Conservation (phyloP, 805 yeast species). For the Cyberlindnera maclurae region DNA sequence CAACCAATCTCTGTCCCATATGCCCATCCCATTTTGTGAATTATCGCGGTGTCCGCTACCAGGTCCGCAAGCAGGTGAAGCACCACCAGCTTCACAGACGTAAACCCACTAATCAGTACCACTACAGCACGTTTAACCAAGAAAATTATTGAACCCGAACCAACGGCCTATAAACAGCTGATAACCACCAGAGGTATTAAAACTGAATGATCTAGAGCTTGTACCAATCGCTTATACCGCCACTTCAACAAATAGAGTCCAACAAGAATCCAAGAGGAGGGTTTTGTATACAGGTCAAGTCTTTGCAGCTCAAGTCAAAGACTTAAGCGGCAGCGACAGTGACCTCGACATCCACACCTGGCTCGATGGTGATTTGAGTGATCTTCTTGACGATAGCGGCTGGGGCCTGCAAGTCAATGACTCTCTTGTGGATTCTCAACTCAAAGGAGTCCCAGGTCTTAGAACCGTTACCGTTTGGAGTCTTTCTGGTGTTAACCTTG, state of each 20-base stretch:
- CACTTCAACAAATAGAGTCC: slow-evolving; percentile 12
- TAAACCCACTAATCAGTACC: neutral
- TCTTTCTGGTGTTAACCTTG: slow-evolving; percentile 98
- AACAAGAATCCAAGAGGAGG: neutral
- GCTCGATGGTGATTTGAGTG: slow-evolving; percentile 96
- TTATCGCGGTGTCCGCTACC: too few relatives aligned
- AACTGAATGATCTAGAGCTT: slow-evolving; percentile 26
- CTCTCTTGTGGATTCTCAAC: slow-evolving; percentile 99
- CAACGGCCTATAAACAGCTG: slow-evolving; percentile 23
- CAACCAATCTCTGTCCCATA: too few relatives aligned
- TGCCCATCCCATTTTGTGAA: too few relatives aligned
- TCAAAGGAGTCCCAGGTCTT: slow-evolving; percentile 99
- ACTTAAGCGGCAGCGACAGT: slow-evolving; percentile 70
- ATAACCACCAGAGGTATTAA: slow-evolving; percentile 27
- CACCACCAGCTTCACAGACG: too few relatives aligned
- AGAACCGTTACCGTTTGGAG: slow-evolving; percentile 99
- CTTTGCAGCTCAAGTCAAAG: neutral
- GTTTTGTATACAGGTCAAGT: neutral
- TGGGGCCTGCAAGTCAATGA: slow-evolving; percentile 97
- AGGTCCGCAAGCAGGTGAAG: too few relatives aligned
- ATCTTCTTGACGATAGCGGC: slow-evolving; percentile 88
- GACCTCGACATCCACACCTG: slow-evolving; percentile 98
- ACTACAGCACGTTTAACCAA: slow-evolving; percentile 1
- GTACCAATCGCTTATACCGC: slow-evolving; percentile 9
- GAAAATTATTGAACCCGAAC: slow-evolving; percentile 9